Conservation (phyloP, 192 early-diverging fungal genomes). For the Endogone sp. region DNA sequence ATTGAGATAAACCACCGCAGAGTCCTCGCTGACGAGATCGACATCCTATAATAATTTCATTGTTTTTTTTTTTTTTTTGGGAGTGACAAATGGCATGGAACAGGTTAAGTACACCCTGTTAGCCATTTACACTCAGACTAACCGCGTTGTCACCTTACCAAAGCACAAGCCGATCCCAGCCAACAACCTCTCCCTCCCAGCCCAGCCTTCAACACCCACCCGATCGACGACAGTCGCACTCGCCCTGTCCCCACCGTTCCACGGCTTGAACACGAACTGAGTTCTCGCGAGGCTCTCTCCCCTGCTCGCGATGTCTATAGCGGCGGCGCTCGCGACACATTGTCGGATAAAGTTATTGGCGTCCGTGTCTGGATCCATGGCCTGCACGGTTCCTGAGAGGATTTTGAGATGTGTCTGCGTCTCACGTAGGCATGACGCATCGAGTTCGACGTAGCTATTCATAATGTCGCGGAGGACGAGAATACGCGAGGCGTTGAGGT, state of each 20-base stretch:
- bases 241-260: conserved; percentile 25
- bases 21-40: conserved; percentile 53
- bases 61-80: conserved; percentile 2
- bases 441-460: conserved; percentile 37
- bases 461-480: conserved; percentile 50
- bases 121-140: no score
- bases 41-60: conserved; percentile 16
- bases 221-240: conserved; percentile 19
- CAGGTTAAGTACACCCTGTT: no score
- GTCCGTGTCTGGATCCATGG: conserved; percentile 51
- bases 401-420: conserved; percentile 20
- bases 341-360: conserved; percentile 44
- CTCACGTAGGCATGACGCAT: conserved; percentile 15
- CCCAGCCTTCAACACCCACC: no score
- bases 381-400: conserved; percentile 11
- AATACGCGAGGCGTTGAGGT: conserved; percentile 50
- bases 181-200: no score
- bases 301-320: conserved; percentile 9
- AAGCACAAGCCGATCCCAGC: background rate
- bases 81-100: background rate
- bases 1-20: conserved; percentile 53
- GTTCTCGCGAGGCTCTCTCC: background rate
- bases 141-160: background rate
- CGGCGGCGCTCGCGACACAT: conserved; percentile 16
- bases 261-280: conserved; percentile 26